phyloP scores from a whole-genome alignment of 306 rosid genomes.

The Dryas drummondii region DNA sequence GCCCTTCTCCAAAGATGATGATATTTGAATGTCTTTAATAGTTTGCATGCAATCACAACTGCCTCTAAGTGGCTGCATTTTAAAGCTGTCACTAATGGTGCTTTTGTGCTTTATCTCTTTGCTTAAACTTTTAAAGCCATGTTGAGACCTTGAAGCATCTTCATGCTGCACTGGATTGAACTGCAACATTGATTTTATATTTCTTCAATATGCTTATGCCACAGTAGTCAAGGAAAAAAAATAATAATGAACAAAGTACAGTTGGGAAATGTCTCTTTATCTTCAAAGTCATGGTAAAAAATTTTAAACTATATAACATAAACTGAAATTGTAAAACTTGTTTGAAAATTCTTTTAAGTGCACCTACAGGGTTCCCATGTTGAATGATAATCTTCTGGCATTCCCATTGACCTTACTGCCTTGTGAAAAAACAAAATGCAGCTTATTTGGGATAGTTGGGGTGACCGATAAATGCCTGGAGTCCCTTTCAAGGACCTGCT shows the following conservation, averaged over 20 bases:
- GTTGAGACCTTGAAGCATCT: not conserved
- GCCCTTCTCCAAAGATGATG: not conserved
- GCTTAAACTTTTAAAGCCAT: not conserved
- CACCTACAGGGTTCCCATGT: not conserved
- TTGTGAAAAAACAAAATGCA: slow-evolving; percentile 36
- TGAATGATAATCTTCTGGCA: slow-evolving; percentile 10
- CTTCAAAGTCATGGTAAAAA: not conserved
- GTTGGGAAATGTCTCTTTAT: not conserved
- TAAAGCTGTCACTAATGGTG: not conserved
- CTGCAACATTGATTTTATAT: not conserved
- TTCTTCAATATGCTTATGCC: not conserved
- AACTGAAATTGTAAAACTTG: not conserved
- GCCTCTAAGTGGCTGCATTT: not conserved
- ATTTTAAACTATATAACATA: not conserved
- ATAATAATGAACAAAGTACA: not conserved
- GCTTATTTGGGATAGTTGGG: slow-evolving; percentile 82
- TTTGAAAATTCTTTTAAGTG: not conserved
- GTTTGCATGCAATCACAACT: not conserved
- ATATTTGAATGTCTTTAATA: not conserved
- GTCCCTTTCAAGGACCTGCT: slow-evolving; percentile 63
- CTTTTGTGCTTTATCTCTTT: not conserved
- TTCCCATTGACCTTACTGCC: slow-evolving; percentile 18
- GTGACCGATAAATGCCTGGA: slow-evolving; percentile 75
- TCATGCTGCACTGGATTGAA: not conserved
- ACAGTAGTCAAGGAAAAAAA: not conserved